Conservation (phyloP, 306 rosid genomes). For the Sophora flavescens region DNA sequence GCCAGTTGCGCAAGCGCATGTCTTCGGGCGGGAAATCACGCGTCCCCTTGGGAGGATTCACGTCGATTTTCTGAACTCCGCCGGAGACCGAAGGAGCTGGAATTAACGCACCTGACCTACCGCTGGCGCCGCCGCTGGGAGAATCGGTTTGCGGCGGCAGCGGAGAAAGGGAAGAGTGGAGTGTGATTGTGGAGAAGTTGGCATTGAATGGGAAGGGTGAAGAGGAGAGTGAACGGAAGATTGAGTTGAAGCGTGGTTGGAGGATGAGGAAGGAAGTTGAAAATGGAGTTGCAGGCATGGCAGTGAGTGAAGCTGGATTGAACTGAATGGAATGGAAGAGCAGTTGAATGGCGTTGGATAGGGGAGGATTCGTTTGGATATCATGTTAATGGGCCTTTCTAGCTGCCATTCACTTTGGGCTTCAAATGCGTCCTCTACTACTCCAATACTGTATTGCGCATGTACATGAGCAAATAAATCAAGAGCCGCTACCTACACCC, state of each 20-base stretch:
- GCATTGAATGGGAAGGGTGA: constrained; percentile 53
- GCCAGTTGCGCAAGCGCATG: constrained; percentile 79
- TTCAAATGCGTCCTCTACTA: no score
- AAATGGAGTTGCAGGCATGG: constrained; percentile 69
- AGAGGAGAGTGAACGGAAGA: constrained; percentile 59
- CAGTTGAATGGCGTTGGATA: neutral
- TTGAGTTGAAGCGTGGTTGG: constrained; percentile 67
- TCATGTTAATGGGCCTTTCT: constrained; percentile 20
- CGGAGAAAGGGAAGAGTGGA: constrained; percentile 54
- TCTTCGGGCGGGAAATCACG: constrained; percentile 91
- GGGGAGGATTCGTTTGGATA: neutral
- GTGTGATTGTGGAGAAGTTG: constrained; percentile 44
- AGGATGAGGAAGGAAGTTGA: constrained; percentile 57
- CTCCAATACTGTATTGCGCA: neutral
- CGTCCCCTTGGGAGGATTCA: constrained; percentile 93
- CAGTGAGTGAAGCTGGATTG: neutral
- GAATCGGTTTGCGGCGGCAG: constrained; percentile 51
- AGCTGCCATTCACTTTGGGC: neutral
- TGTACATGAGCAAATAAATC: no score
- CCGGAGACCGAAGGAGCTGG: constrained; percentile 57
- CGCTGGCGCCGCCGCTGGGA: constrained; percentile 50
- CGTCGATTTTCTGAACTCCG: constrained; percentile 71
- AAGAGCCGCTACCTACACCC: no score
- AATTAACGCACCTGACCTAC: constrained; percentile 73
- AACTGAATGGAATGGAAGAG: neutral